Evolutionary conservation across 2,329 filamentous ascomycete species (phyloP).

Genomic region (Trichothecium sympodiale): DNA sequence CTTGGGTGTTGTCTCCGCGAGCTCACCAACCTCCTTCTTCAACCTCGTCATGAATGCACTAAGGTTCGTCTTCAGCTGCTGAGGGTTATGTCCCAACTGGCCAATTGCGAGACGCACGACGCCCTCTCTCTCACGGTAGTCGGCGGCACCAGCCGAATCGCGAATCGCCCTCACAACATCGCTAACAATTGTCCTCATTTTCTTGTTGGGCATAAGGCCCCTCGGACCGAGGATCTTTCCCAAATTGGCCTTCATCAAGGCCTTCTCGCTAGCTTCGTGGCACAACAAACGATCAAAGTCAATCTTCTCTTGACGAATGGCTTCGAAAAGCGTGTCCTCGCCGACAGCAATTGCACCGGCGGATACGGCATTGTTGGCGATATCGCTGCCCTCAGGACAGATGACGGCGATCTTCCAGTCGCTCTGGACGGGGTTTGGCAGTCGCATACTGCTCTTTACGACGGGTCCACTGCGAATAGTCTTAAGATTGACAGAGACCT

Average conservation of each 20-base stretch:
- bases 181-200: conserved; percentile 79
- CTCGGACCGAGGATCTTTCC: conserved; percentile 76
- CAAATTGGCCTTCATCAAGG: conserved; percentile 70
- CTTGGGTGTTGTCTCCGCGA: conserved; percentile 44
- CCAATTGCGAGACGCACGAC: conserved; percentile 85
- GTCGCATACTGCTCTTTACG: conserved; percentile 74
- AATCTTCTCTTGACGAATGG: conserved; percentile 62
- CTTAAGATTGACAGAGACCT: conserved; percentile 71
- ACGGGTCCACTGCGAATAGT: conserved; percentile 79
- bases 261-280: conserved; percentile 65
- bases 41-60: conserved; percentile 63
- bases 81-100: conserved; percentile 78
- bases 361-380: conserved; percentile 60
- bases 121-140: conserved; percentile 78
- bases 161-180: conserved; percentile 65
- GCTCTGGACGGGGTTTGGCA: conserved; percentile 83
- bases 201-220: conserved; percentile 84
- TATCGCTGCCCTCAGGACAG: conserved; percentile 67
- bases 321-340: conserved; percentile 74
- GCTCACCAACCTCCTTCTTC: conserved; percentile 65
- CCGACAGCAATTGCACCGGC: conserved; percentile 78
- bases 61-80: conserved; percentile 77
- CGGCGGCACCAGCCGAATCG: conserved; percentile 72
- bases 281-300: conserved; percentile 86
- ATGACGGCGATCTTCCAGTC: conserved; percentile 86